Evolutionary conservation across 208 protist genomes (phyloP).

Genomic region (Trichomonas vaginalis): DNA sequence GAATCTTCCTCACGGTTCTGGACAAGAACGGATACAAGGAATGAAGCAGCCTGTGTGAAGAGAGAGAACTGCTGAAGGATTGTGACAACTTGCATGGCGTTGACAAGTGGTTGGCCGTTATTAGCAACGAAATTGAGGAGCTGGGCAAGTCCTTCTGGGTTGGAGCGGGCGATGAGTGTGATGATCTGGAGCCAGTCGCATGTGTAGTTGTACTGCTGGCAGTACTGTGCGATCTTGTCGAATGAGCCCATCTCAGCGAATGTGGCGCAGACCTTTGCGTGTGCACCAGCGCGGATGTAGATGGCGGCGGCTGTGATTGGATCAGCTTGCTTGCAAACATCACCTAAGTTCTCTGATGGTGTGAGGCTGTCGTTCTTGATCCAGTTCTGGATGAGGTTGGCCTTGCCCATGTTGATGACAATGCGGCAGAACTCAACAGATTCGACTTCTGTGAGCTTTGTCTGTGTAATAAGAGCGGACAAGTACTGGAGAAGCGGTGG

Average conservation of each 20-base stretch:
- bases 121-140: constrained; percentile 70
- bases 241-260: constrained; percentile 27
- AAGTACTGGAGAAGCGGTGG: constrained; percentile 31
- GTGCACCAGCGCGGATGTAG: constrained; percentile 71
- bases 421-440: constrained; percentile 84
- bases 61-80: constrained; percentile 52
- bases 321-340: constrained; percentile 66
- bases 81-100: constrained; percentile 29
- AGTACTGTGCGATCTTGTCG: constrained; percentile 19
- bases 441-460: constrained; percentile 69
- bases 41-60: constrained; percentile 81
- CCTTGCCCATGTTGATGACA: constrained; percentile 62
- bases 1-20: constrained; percentile 50
- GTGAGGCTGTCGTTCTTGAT: constrained; percentile 93
- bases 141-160: constrained; percentile 66
- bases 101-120: constrained; percentile 19
- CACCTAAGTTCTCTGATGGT: constrained; percentile 86
- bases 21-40: constrained; percentile 84
- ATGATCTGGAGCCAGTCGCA: constrained; percentile 17
- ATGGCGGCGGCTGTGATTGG: constrained; percentile 83
- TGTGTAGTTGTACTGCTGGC: constrained; percentile 26
- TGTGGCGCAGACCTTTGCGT: constrained; percentile 62
- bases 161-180: constrained; percentile 54
- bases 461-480: not conserved
- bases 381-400: constrained; percentile 76